Base-by-base conservation (phyloP, 2,329 filamentous ascomycete genomes). In the Hortaea sp. region DNA sequence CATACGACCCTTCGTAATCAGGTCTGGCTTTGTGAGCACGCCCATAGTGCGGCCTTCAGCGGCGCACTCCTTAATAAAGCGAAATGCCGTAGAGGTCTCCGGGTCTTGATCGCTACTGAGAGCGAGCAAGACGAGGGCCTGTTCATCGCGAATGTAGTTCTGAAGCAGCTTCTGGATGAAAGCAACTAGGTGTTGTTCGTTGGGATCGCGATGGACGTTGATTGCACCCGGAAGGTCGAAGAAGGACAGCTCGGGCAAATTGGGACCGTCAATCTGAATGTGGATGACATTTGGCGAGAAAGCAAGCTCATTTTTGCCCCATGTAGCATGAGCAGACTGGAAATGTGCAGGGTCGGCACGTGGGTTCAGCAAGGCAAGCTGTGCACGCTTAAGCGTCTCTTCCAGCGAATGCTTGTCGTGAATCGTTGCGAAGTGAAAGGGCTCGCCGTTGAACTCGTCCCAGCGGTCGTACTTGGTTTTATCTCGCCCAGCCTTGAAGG, bases 151-250 rank as follows among this genome's bases (percentile, higher is more conserved):
- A 4, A 94, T 81, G 53, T 94, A 94, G 0, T 79, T 71, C 1
- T 71, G 73, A 0, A 87, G 81, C 0, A 95, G 61, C 12, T 84
- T 84, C 43, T 50, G 73, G 0, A 94, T 84, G 0, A 92, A 78
- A 0, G 74, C 70, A 9, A 89, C 82, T 0, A 90, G 69, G 47
- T 85, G 85, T 7, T 76, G 71, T 11, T 89, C 80, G 2, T 77
- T 70, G 1, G 45, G 50, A 6, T 79, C 72, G 1, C 79, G 77
- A 0, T 82, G 75, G 6, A 82, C 82, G 13, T 81, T 79, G 50
- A 94, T 90, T 0, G 94, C 79, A 0, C 88, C 88, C 0, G 88
- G 88, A 0, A 95, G 72, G 50, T 95, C 88, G 50, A 86, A 90
- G 56, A 95, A 94, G 0, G 83, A 87, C 0, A 95, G 62, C 5